Conservation (phyloP, 208 protist genomes). For the Acanthamoeba royreba region DNA sequence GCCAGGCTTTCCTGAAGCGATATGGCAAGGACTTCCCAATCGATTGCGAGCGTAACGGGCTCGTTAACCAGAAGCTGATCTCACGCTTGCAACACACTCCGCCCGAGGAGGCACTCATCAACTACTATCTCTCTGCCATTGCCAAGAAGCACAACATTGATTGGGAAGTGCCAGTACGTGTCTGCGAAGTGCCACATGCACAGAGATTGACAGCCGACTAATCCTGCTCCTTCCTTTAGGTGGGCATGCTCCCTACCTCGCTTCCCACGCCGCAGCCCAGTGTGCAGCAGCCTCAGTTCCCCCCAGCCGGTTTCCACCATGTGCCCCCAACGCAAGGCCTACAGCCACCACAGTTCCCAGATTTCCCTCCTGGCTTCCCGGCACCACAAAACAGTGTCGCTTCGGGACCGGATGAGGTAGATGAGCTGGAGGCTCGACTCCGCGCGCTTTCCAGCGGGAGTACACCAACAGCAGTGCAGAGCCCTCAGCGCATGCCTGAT, state of each 20-base stretch:
- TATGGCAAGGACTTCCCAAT: conserved; percentile 41
- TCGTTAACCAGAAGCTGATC: conserved; percentile 22
- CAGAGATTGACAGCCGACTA: no score
- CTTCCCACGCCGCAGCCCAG: neutral
- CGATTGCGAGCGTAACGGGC: neutral
- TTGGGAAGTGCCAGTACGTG: conserved; percentile 29
- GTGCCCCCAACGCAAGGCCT: no score
- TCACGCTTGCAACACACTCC: neutral
- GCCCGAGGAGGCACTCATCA: conserved; percentile 42
- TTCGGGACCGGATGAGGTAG: neutral
- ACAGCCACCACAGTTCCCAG: neutral
- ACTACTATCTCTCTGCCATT: conserved; percentile 44
- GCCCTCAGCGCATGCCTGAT: neutral
- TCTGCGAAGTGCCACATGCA: no score
- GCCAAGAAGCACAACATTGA: conserved; percentile 48
- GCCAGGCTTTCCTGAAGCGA: neutral
- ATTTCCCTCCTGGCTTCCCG: neutral
- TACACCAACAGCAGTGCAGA: neutral
- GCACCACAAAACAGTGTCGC: neutral
- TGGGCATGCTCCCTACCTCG: neutral
- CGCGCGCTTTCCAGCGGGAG: neutral
- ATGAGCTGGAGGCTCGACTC: conserved; percentile 27
- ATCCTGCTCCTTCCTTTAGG: neutral
- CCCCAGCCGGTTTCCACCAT: no score
- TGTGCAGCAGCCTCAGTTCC: no score